Evolutionary conservation across 2,329 filamentous ascomycete species (phyloP), one percentile per base, ranked within the genome.

Genomic region (Neobulgaria alba): DNA sequence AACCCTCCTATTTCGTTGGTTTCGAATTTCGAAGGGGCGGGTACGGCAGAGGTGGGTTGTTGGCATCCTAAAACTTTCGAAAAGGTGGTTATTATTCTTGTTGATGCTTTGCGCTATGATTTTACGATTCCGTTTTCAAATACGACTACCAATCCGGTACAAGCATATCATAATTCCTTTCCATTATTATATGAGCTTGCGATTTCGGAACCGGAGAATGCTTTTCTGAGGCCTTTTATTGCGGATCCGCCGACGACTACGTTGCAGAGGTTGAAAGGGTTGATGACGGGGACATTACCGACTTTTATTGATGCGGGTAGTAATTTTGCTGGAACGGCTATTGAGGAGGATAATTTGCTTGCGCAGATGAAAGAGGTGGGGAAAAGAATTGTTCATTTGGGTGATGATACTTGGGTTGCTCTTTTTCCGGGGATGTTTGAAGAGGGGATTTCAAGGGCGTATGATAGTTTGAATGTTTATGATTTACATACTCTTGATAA

Each of bases 401-500:
- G 92, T n/a, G 92, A 98, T 61, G 90, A 98, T 63, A 98, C 92
- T 3, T 98, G 92, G 92, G 85, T 88, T 51, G 75, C 86, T 32
- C 68, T 98, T 12, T 98, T 96, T 59, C 92, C 92, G 0, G 85
- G 74, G n/a, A 88, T 93, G 61, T 98, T 98, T 56, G 82, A 95
- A 60, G 67, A 79, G 7, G 84, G 90, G 42, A 77, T 95, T 42
- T 95, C 89, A 52, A 77, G 73, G 53, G 78, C 92, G 0, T 98
- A 95, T 61, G 90, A 96, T 61, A 96, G 90, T 47, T 94, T 98
- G 67, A 95, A 96, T 57, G 92, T 96, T 5, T 95, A 88, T 87
- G 92, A 98, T 61, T 64, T 98, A 54, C 88, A 96, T 61, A 96
- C 92, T 0, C 85, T 98, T 2, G 92, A 98, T 59, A 90, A 95